These are phyloP conservation scores for Pancytospora epiphaga DNA, from an alignment of 371 early-diverging fungal genomes.

Conservation along the genomic window DNA sequence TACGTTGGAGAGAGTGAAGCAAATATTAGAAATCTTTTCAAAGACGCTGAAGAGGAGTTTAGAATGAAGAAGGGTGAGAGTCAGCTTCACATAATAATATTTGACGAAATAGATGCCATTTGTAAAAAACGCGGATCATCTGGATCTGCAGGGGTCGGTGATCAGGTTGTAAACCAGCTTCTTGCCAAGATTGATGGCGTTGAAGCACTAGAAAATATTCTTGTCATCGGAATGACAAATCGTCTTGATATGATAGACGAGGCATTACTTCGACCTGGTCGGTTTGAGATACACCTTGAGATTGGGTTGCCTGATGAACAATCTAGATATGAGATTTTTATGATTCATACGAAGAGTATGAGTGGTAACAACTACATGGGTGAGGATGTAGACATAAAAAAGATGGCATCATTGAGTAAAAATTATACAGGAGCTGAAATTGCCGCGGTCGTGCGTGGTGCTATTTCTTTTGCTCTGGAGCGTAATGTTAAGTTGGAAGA, in stretches of 20 bases:
- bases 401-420: conserved; percentile 79
- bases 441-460: conserved; percentile 85
- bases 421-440: conserved; percentile 99
- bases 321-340: conserved; percentile 61
- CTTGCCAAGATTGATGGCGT: conserved; percentile 93
- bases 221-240: conserved; percentile 90
- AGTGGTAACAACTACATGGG: conserved; percentile 71
- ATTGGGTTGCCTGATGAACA: conserved; percentile 68
- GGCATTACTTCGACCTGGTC: conserved; percentile 92
- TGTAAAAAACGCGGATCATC: conserved; percentile 66
- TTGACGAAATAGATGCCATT: conserved; percentile 98
- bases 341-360: conserved; percentile 75
- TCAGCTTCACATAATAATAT: conserved; percentile 75
- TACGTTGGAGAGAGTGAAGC: conserved; percentile 98
- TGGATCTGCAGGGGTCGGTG: conserved; percentile 62
- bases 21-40: conserved; percentile 87
- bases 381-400: conserved; percentile 73
- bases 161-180: conserved; percentile 85
- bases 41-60: conserved; percentile 79
- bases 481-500: conserved; percentile 71
- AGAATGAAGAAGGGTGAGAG: conserved; percentile 80
- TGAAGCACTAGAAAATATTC: conserved; percentile 66
- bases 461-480: conserved; percentile 94
- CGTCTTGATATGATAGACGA: conserved; percentile 85
- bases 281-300: conserved; percentile 84